Percentiles rank a stretch among this genome's conserved stretches.
Conservation (phyloP, 768 basidiomycete species). For the Lactifluus hygrophoroides region DNA sequence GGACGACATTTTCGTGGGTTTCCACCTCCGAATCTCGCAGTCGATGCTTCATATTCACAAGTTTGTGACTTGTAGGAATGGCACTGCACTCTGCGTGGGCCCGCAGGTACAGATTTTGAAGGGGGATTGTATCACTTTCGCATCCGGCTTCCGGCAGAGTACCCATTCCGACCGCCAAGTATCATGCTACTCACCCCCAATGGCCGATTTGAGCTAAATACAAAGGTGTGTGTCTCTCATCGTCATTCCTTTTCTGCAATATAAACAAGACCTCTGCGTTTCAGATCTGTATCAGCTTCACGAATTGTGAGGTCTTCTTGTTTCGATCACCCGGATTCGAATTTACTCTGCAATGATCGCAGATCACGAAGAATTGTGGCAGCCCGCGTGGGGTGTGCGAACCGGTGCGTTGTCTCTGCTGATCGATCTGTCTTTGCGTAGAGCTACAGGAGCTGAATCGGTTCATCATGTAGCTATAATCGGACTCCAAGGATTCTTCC, state of each 20-base stretch:
- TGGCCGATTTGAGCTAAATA: constrained; percentile 93
- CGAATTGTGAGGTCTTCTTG: constrained; percentile 55
- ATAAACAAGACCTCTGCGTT: too few relatives aligned
- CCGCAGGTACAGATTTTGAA: constrained; percentile 82
- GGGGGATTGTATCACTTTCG: constrained; percentile 96
- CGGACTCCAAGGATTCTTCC: constrained; percentile 84
- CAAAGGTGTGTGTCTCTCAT: constrained; percentile 82
- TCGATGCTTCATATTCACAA: constrained; percentile 4
- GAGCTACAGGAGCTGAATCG: too few relatives aligned
- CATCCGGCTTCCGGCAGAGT: constrained; percentile 83
- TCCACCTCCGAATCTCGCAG: not conserved
- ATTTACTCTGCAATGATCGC: constrained; percentile 17
- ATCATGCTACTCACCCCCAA: constrained; percentile 95
- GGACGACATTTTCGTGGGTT: constrained; percentile 84
- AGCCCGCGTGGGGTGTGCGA: constrained; percentile 96
- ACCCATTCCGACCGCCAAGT: constrained; percentile 93
- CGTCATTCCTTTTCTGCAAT: not conserved
- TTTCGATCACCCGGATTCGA: constrained; percentile 12
- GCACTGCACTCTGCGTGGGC: constrained; percentile 95
- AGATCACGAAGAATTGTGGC: constrained; percentile 97
- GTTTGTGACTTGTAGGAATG: constrained; percentile 54
- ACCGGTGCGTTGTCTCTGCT: constrained; percentile 48
- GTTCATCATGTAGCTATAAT: constrained; percentile 53
- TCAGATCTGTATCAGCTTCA: constrained; percentile 90
- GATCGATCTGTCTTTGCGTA: not conserved